These are phyloP conservation scores for Diutina rugosa DNA, from an alignment of 1,139 yeast genomes.

Conservation along the genomic window DNA sequence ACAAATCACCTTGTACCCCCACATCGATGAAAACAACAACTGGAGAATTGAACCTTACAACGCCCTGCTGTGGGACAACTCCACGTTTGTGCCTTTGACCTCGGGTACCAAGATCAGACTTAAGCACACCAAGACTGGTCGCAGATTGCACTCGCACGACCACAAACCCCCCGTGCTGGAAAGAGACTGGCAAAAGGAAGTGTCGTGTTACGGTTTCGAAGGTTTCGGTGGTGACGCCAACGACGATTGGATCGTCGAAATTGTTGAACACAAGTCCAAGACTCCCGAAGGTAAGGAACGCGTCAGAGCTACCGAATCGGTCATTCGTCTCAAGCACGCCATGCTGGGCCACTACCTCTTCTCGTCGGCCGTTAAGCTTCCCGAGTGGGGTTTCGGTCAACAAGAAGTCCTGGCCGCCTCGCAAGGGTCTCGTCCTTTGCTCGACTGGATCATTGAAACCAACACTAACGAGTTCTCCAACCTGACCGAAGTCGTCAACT, in stretches of 20 bases:
- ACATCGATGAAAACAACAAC: constrained; percentile 74
- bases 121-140: constrained; percentile 50
- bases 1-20: constrained; percentile 88
- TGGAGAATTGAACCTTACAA: constrained; percentile 72
- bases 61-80: constrained; percentile 31
- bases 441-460: constrained; percentile 83
- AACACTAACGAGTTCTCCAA: constrained; percentile 35
- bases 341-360: constrained; percentile 83
- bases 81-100: constrained; percentile 45
- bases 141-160: constrained; percentile 93
- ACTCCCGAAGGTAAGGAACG: constrained; percentile 45
- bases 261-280: constrained; percentile 42
- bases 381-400: constrained; percentile 94
- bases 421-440: constrained; percentile 62
- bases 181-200: constrained; percentile 95
- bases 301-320: constrained; percentile 69
- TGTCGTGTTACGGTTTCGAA: constrained; percentile 78
- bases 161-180: constrained; percentile 87
- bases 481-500: constrained; percentile 30
- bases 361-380: constrained; percentile 76
- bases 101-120: constrained; percentile 78
- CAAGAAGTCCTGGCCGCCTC: constrained; percentile 92
- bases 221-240: constrained; percentile 93
- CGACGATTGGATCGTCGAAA: constrained; percentile 88
- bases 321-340: constrained; percentile 80